These are phyloP conservation scores for Starmerella roubikii DNA, from an alignment of 805 yeast species.

Conservation along the genomic window DNA sequence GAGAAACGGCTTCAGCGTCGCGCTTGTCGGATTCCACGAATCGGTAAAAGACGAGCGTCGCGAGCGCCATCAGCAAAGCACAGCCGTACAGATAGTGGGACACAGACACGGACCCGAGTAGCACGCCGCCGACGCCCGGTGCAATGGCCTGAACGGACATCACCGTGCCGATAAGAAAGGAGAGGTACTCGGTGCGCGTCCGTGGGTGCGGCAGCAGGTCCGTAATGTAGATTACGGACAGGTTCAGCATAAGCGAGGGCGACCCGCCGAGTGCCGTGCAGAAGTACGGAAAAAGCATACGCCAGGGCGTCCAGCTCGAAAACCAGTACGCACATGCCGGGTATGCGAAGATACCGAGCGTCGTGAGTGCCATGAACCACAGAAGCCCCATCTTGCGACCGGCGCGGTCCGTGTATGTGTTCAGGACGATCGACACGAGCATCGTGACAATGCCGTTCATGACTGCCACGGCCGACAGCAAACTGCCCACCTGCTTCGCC, in stretches of 20 bases:
- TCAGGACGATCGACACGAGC: constrained; percentile 1
- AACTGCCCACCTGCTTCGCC: constrained; percentile 3
- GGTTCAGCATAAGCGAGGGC: constrained; percentile 9
- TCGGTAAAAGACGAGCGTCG: neutral
- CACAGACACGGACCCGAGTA: neutral
- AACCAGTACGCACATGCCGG: constrained; percentile 2
- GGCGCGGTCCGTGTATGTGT: constrained; percentile 6
- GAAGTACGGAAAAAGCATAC: constrained; percentile 11
- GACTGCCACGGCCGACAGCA: constrained; percentile 9
- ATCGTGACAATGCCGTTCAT: constrained; percentile 10
- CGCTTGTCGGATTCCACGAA: neutral
- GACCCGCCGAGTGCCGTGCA: constrained; percentile 10
- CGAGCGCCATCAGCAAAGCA: constrained; percentile 2
- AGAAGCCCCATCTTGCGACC: constrained; percentile 12
- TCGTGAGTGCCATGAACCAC: constrained; percentile 9
- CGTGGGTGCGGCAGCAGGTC: constrained; percentile 7
- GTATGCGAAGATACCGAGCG: constrained; percentile 1
- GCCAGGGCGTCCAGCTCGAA: constrained; percentile 4
- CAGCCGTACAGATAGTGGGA: constrained; percentile 4
- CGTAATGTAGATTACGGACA: constrained; percentile 12
- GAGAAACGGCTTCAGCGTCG: neutral
- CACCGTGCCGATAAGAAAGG: constrained; percentile 6
- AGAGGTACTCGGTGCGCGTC: constrained; percentile 10
- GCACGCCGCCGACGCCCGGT: constrained; percentile 12
- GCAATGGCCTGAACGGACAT: constrained; percentile 13